These are phyloP conservation scores for Calocybe indica DNA, from an alignment of 768 basidiomycete genomes.

Conservation along the genomic window DNA sequence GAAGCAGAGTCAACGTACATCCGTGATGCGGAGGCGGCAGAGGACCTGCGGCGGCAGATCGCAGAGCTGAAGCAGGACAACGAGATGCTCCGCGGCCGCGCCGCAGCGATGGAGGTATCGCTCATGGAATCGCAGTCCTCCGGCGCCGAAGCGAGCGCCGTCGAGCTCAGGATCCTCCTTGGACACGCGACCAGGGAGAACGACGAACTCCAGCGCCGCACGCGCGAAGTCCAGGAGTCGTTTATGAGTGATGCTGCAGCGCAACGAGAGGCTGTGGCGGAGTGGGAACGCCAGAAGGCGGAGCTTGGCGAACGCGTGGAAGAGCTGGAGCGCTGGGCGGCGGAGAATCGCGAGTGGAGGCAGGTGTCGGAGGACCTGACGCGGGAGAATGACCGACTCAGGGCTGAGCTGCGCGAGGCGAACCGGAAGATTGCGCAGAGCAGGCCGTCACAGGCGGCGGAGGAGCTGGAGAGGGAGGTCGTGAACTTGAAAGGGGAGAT, in stretches of 20 bases:
- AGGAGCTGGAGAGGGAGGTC: too few species aligned
- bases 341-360: constrained; percentile 16
- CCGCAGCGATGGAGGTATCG: constrained; percentile 24
- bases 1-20: constrained; percentile 13
- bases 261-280: constrained; percentile 21
- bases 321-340: constrained; percentile 25
- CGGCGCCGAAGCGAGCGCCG: constrained; percentile 3
- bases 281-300: constrained; percentile 26
- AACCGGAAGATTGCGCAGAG: neutral
- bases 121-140: constrained; percentile 18
- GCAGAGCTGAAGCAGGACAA: constrained; percentile 22
- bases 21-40: constrained; percentile 6
- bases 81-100: constrained; percentile 18
- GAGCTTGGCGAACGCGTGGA: constrained; percentile 21
- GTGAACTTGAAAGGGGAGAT: too few species aligned
- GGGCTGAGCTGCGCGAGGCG: constrained; percentile 22
- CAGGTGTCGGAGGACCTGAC: constrained; percentile 20
- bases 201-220: constrained; percentile 26
- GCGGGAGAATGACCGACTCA: constrained; percentile 30
- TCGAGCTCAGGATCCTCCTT: constrained; percentile 30
- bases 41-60: constrained; percentile 16
- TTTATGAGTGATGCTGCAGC: constrained; percentile 23
- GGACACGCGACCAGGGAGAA: constrained; percentile 35
- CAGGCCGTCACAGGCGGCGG: too few species aligned
- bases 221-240: constrained; percentile 28